Evolutionary conservation across 768 basidiomycete genomes (phyloP), one percentile per base, ranked within the genome.

Genomic region (Ramaria sp.): DNA sequence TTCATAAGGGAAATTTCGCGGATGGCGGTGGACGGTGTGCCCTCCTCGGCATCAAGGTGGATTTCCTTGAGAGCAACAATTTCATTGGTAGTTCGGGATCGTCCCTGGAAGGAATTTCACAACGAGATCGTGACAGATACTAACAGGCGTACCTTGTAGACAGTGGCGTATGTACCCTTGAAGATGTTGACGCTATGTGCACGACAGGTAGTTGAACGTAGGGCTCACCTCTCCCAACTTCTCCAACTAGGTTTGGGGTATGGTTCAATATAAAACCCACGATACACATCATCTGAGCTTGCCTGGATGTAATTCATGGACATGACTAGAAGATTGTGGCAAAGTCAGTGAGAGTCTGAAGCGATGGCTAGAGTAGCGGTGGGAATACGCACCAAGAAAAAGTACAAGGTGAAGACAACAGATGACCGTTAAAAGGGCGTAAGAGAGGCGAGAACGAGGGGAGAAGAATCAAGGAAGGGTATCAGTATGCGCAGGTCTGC

Each of bases 1-100:
- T 99, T 98, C 94, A 98, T 97, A 62, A 98, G 80, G 42, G 91
- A 94, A 65, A 99, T 98, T 77, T 99, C 96, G 48, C 96, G 86
- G 69, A 99, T 99, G 54, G 96, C 96, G 13, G 96, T 99, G 47
- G 90, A 93, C 33, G 96, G 96, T 0, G 96, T 99, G 34, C 96
- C 96, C 73, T 99, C 96, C 71, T 99, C 96, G 4, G 96, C 90
- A 75, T 99, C 96, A 59, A 99, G 87, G 66, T 98, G 94, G 62
- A 99, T 99, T 75, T 99, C 96, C 71, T 99, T 99, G 57, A 99
- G 71, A 12, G 96, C 96, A 17, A 99, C 96, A 53, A 96, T 91
- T 70, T 98, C 96, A 64, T 96, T 96, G n/a, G 94, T 98, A 33
- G 92, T 92, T 59, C 94, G 78, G 20, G 93, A 96, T 61, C 95